Base-by-base conservation (phyloP, 2,329 filamentous ascomycete genomes). In the Mollisia scopiformis region DNA sequence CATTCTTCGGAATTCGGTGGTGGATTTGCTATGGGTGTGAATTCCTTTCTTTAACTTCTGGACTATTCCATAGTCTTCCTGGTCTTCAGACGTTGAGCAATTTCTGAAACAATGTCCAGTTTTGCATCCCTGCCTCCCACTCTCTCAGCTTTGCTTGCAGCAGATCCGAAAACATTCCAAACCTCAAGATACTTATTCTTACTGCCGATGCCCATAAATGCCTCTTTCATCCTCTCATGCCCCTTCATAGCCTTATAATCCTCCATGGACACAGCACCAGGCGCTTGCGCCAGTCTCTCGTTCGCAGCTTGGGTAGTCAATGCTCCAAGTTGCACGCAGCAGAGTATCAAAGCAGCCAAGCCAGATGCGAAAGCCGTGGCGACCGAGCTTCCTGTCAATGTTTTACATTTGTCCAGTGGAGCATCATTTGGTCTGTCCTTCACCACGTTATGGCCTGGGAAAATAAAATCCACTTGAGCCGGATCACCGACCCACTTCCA, bases 331-430 rank as follows among this genome's bases (percentile, higher is more conserved):
- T 66, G 60, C n/a, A 68, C 67, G 52, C 70, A 73, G 33, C 72
- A 72, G 6, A 76, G 57, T 6, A 76, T 67, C 41, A 75, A 46
- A 8, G 72, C 71, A 1, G 73, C 72, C 27, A 72, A 61, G 0
- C 73, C 74, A 1, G 71, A 62, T 1, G 71, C 73, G 2, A 74
- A 55, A 0, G 74, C 73, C 2, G 73, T 74, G 0, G 72, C 69
- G 8, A 74, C 63, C 8, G 69, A 72, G 0, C 65, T 71, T 0
- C 74, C 30, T 2, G 46, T 66, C 10, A 51, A 28, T 10, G 59
- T 35, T n/a, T 60, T 59, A n/a, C n/a, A n/a, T 25, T 63, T 63
- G 19, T 56, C 55, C 27, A 61, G 21, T 10, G 57, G 53, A 2
- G 27, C 56, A 14, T 57, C 51, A 16, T 59, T 21, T 11, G 49